These are phyloP conservation scores for Tolypocladium ophioglossoides DNA, from an alignment of 2,329 filamentous ascomycete genomes.

Conservation along the genomic window DNA sequence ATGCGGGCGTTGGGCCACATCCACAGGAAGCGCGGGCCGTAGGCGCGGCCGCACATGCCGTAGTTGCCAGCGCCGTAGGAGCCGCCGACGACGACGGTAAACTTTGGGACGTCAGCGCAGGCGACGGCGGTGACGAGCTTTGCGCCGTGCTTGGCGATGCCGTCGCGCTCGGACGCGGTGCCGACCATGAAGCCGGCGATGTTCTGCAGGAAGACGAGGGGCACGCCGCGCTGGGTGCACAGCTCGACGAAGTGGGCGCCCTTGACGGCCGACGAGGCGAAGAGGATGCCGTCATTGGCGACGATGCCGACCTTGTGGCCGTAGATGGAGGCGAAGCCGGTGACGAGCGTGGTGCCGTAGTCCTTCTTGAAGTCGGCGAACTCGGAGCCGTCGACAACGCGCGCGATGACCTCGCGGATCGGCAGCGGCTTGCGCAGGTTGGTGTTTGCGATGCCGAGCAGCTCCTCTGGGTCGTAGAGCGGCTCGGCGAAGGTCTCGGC, in stretches of 20 bases:
- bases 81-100: conserved; percentile 91
- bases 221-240: conserved; percentile 80
- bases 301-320: conserved; percentile 87
- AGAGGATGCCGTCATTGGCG: conserved; percentile 92
- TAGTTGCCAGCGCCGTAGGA: conserved; percentile 95
- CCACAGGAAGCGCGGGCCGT: conserved; percentile 83
- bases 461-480: conserved; percentile 66
- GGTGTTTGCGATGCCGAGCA: conserved; percentile 80
- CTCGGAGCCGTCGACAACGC: conserved; percentile 80
- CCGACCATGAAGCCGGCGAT: conserved; percentile 99
- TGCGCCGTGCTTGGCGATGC: conserved; percentile 95
- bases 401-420: conserved; percentile 82
- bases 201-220: conserved; percentile 89
- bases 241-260: conserved; percentile 96
- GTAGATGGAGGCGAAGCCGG: conserved; percentile 83
- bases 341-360: conserved; percentile 83
- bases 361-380: conserved; percentile 93
- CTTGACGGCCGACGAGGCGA: conserved; percentile 81
- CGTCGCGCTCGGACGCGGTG: conserved; percentile 79
- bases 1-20: conserved; percentile 98
- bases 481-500: conserved; percentile 55
- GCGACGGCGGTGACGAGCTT: conserved; percentile 94
- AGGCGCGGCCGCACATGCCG: conserved; percentile 94
- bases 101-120: conserved; percentile 89
- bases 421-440: conserved; percentile 80